Percentiles rank a stretch among this genome's conserved stretches.
Conservation (phyloP, 2,329 filamentous ascomycete genomes). For the Aotearoamyces nothofagi region DNA sequence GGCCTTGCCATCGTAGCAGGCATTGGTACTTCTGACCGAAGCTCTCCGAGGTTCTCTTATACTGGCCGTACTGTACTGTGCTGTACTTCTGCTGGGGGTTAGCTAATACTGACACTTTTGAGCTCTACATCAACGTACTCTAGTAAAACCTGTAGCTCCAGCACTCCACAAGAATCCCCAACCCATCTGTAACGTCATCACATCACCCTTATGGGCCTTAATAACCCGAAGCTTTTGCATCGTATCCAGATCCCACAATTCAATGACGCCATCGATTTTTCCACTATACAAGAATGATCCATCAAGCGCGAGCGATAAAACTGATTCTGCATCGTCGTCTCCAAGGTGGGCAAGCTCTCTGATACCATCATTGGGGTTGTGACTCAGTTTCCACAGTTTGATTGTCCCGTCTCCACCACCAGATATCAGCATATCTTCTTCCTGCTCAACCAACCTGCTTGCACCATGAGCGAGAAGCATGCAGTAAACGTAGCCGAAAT, state of each 20-base stretch:
- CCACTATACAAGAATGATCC: slow-evolving; percentile 89
- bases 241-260: slow-evolving; percentile 95
- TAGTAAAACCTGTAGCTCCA: slow-evolving; percentile 74
- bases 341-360: slow-evolving; percentile 53
- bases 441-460: slow-evolving; percentile 48
- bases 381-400: slow-evolving; percentile 69
- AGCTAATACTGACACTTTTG: neutral
- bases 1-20: slow-evolving; percentile 64
- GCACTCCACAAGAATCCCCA: slow-evolving; percentile 78
- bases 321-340: slow-evolving; percentile 44
- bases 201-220: slow-evolving; percentile 63
- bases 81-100: slow-evolving; percentile 54
- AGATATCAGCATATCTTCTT: slow-evolving; percentile 73
- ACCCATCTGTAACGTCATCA: slow-evolving; percentile 75
- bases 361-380: slow-evolving; percentile 42
- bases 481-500: slow-evolving; percentile 91
- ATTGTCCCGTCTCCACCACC: slow-evolving; percentile 89
- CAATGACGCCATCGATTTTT: slow-evolving; percentile 72
- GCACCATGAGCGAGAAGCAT: slow-evolving; percentile 73
- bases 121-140: too few relatives aligned
- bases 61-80: slow-evolving; percentile 47
- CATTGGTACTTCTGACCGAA: slow-evolving; percentile 73
- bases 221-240: slow-evolving; percentile 79
- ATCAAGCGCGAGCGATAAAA: slow-evolving; percentile 70
- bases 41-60: slow-evolving; percentile 29